These are phyloP conservation scores for Fusarium nelsonii DNA, from an alignment of 2,329 filamentous ascomycete species.

Conservation along the genomic window DNA sequence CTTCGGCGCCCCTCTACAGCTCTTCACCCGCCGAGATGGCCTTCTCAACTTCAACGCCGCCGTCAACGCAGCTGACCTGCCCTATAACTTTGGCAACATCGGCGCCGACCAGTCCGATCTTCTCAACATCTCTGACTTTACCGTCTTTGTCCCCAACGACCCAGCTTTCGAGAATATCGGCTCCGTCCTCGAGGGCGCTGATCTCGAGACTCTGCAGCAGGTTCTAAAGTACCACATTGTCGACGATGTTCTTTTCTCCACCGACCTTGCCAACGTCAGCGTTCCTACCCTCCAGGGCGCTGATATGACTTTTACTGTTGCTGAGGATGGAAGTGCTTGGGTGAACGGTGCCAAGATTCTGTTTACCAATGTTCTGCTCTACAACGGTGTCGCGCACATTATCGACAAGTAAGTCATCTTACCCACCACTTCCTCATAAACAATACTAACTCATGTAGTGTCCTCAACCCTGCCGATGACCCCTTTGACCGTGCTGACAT, in stretches of 20 bases:
- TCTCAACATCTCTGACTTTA: slow-evolving; percentile 50
- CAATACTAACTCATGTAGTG: slow-evolving; percentile 32
- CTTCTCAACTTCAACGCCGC: slow-evolving; percentile 50
- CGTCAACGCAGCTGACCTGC: slow-evolving; percentile 45
- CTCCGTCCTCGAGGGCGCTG: slow-evolving; percentile 45
- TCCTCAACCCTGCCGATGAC: slow-evolving; percentile 43
- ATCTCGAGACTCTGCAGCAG: slow-evolving; percentile 43
- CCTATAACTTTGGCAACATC: slow-evolving; percentile 45
- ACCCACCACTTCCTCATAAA: accelerated
- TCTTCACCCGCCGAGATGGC: slow-evolving; percentile 48
- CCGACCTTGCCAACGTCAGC: slow-evolving; percentile 46
- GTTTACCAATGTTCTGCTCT: slow-evolving; percentile 49
- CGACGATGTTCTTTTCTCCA: slow-evolving; percentile 50
- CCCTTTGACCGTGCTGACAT: slow-evolving; percentile 46
- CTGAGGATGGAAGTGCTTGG: slow-evolving; percentile 48
- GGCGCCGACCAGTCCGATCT: slow-evolving; percentile 31
- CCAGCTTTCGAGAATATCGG: slow-evolving; percentile 49
- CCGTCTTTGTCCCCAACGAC: slow-evolving; percentile 49
- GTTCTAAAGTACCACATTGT: slow-evolving; percentile 52
- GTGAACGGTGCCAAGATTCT: slow-evolving; percentile 52
- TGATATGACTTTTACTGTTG: slow-evolving; percentile 49
- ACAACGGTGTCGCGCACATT: slow-evolving; percentile 52
- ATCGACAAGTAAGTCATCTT: slow-evolving; percentile 47
- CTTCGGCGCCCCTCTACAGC: slow-evolving; percentile 50
- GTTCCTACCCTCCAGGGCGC: slow-evolving; percentile 43